A percentile compares a stretch with the other conserved stretches of the same genome.
phyloP scores from a whole-genome alignment of 75 land plant genomes.

The Cupressus sempervirens region DNA sequence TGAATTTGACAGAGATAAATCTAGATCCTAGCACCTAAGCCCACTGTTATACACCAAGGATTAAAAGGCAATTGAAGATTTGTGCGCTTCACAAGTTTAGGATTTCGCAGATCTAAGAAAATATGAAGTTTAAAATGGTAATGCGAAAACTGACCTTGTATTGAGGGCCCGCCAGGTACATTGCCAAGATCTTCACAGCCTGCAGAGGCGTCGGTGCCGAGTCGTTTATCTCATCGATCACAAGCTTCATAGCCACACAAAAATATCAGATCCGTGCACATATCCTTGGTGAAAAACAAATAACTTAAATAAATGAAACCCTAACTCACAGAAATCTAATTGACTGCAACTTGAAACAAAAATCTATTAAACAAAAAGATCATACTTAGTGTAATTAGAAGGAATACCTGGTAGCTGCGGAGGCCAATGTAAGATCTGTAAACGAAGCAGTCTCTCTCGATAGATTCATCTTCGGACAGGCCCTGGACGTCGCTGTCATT shows the following conservation, averaged over 20 bases:
- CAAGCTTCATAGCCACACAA: slow-evolving; percentile 43
- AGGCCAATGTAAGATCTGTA: slow-evolving; percentile 95
- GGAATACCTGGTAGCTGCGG: slow-evolving; percentile 68
- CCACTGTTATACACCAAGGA: background rate
- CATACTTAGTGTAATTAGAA: background rate
- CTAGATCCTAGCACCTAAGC: background rate
- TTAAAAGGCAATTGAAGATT: background rate
- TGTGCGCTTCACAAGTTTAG: background rate
- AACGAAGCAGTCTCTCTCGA: slow-evolving; percentile 84
- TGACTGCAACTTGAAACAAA: background rate
- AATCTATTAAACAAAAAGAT: background rate
- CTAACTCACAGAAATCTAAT: background rate
- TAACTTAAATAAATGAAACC: background rate
- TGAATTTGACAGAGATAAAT: background rate
- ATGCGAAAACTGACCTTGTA: slow-evolving; percentile 46
- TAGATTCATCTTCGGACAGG: slow-evolving; percentile 68
- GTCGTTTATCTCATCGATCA: slow-evolving; percentile 76
- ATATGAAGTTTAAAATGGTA: background rate
- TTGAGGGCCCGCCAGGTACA: slow-evolving; percentile 59
- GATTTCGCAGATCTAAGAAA: background rate
- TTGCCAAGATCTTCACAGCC: slow-evolving; percentile 86
- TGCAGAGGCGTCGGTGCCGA: slow-evolving; percentile 84
- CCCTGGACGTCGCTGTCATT: slow-evolving; percentile 78
- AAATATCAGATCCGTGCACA: slow-evolving; percentile 13
- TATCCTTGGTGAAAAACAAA: background rate